These are phyloP conservation scores for Fagopyrum esculentum DNA, from an alignment of 148 eudicot genomes.

Conservation along the genomic window DNA sequence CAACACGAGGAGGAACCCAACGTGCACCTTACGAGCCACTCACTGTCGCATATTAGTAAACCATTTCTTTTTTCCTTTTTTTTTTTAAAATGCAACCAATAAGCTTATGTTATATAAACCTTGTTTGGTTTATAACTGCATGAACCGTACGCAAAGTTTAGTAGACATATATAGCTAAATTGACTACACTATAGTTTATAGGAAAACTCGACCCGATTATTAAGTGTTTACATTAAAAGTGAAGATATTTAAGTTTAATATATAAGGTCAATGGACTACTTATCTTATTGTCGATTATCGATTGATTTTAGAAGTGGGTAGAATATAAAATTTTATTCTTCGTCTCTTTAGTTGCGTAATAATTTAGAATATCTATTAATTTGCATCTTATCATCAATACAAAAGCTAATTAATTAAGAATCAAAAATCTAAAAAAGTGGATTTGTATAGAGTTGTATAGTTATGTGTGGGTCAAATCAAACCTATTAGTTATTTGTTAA, in stretches of 20 bases:
- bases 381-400: constrained; percentile 10
- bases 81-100: neutral
- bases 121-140: neutral
- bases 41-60: neutral
- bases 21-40: neutral
- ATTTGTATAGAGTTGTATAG: neutral
- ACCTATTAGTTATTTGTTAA: neutral
- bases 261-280: no score
- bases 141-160: neutral
- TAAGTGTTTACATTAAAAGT: no score
- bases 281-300: no score
- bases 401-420: neutral
- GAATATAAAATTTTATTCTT: constrained; percentile 6
- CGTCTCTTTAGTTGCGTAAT: neutral
- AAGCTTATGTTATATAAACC: no score
- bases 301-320: no score
- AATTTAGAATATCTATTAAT: constrained; percentile 1
- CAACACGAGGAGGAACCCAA: neutral
- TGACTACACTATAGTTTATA: neutral
- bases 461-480: no score
- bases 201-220: no score
- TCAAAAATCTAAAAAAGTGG: neutral
- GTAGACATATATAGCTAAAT: neutral
- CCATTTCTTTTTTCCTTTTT: neutral
- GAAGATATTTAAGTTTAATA: no score